Evolutionary conservation across 2,329 filamentous ascomycete genomes (phyloP).

Genomic region (Lasiodiplodia hormozganensis): DNA sequence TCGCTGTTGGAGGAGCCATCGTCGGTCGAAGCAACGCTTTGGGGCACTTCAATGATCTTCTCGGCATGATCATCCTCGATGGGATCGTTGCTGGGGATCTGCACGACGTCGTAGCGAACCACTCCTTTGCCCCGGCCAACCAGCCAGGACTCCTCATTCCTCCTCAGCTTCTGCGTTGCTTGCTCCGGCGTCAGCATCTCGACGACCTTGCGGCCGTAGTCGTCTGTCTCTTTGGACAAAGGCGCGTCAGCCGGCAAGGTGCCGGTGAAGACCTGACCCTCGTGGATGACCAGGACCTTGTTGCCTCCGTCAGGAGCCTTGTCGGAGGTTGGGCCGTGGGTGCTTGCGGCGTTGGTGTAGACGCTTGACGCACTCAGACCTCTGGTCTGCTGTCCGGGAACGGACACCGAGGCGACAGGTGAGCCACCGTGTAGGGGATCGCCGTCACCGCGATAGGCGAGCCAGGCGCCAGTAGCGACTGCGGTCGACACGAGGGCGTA

Average conservation of each 20-base stretch:
- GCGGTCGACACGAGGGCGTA: conserved; percentile 72
- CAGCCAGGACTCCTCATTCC: conserved; percentile 89
- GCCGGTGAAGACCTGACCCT: conserved; percentile 88
- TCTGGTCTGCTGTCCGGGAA: conserved; percentile 39
- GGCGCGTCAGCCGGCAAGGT: conserved; percentile 85
- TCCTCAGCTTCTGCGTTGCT: conserved; percentile 85
- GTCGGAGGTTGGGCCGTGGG: conserved; percentile 37
- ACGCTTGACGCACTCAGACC: conserved; percentile 40
- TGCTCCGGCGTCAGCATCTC: conserved; percentile 98
- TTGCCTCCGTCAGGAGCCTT: conserved; percentile 61
- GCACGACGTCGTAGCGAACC: conserved; percentile 91
- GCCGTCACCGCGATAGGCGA: conserved; percentile 64
- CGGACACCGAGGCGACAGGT: conserved; percentile 32
- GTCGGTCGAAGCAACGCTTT: conserved; percentile 61
- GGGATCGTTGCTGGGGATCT: conserved; percentile 94
- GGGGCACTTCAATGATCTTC: conserved; percentile 92
- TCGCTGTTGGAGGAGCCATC: conserved; percentile 70
- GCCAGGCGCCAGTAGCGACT: conserved; percentile 77
- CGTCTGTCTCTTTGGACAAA: conserved; percentile 85
- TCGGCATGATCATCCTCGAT: conserved; percentile 99
- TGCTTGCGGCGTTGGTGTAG: conserved; percentile 33
- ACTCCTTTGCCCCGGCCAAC: conserved; percentile 91
- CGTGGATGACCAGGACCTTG: conserved; percentile 82
- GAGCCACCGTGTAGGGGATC: conserved; percentile 29
- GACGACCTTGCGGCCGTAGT: conserved; percentile 82